These are phyloP conservation scores for Hymenochaete sp. DNA, from an alignment of 1,284 basidiomycete genomes.

Conservation along the genomic window DNA sequence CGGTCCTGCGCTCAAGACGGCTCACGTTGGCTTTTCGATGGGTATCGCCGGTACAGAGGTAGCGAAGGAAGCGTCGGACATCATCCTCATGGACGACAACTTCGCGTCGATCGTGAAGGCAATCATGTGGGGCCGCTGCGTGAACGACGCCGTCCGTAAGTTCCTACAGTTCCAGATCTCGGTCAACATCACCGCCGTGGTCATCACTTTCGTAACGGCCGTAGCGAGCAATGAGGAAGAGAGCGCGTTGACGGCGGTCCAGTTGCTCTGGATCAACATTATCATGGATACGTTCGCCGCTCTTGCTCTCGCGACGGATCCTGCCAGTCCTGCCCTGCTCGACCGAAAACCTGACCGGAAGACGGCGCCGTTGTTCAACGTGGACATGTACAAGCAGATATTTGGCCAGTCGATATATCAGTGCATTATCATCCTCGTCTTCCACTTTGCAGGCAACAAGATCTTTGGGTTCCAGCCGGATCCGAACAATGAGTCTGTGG, in stretches of 20 bases:
- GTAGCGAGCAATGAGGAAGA: slow-evolving; percentile 69
- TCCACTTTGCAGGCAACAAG: slow-evolving; percentile 75
- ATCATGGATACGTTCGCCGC: slow-evolving; percentile 99
- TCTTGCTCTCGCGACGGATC: slow-evolving; percentile 93
- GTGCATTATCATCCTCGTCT: slow-evolving; percentile 74
- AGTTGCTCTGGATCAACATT: slow-evolving; percentile 94
- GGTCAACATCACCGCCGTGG: slow-evolving; percentile 91
- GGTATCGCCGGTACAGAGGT: slow-evolving; percentile 98
- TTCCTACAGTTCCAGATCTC: slow-evolving; percentile 98
- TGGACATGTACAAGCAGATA: slow-evolving; percentile 95
- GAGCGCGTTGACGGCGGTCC: slow-evolving; percentile 90
- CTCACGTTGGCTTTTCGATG: slow-evolving; percentile 95
- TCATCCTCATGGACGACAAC: slow-evolving; percentile 98
- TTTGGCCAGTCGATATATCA: slow-evolving; percentile 86
- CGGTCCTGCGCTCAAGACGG: slow-evolving; percentile 92
- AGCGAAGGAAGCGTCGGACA: slow-evolving; percentile 98
- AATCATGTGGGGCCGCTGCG: slow-evolving; percentile 98
- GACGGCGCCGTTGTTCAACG: slow-evolving; percentile 80
- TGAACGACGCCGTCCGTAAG: slow-evolving; percentile 96
- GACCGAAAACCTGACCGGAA: slow-evolving; percentile 88
- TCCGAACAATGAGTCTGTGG: slow-evolving; percentile 25
- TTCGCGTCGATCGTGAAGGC: slow-evolving; percentile 94
- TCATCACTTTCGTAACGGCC: slow-evolving; percentile 90
- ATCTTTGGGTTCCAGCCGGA: slow-evolving; percentile 59
- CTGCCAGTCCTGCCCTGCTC: slow-evolving; percentile 74